Evolutionary conservation across 202 grass and related monocot species (phyloP).

Genomic region (Panicum hallii): DNA sequence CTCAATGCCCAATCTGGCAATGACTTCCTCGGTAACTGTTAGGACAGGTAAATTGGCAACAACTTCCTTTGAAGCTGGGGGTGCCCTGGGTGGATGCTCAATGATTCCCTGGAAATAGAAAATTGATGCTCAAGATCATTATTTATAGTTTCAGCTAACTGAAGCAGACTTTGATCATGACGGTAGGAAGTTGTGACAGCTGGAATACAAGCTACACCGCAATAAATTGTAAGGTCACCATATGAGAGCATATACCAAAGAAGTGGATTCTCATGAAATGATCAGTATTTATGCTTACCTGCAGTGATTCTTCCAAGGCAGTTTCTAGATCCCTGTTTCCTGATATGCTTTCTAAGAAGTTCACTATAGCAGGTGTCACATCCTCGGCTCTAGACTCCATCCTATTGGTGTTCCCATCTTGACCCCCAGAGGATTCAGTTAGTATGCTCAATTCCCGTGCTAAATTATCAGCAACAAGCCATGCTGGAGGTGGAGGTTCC

Average conservation of each 20-base stretch:
- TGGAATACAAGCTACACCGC: constrained; percentile 18
- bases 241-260: constrained; percentile 5
- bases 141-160: constrained; percentile 24
- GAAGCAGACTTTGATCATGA: not conserved
- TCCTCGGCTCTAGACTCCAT: constrained; percentile 37
- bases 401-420: constrained; percentile 48
- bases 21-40: constrained; percentile 68
- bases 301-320: constrained; percentile 85
- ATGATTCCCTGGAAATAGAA: constrained; percentile 60
- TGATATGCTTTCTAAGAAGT: constrained; percentile 68
- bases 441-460: constrained; percentile 62
- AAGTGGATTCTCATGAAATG: constrained; percentile 12
- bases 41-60: constrained; percentile 87
- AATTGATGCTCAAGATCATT: constrained; percentile 8
- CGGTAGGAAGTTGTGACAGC: not conserved
- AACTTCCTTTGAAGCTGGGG: constrained; percentile 93
- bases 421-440: constrained; percentile 61
- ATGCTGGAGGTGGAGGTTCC: constrained; percentile 89
- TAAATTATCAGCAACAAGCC: constrained; percentile 90
- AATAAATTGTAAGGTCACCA: not conserved
- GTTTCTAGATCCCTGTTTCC: constrained; percentile 65
- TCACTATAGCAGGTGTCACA: constrained; percentile 53
- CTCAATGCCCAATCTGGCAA: constrained; percentile 74
- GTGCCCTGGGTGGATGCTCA: constrained; percentile 53
- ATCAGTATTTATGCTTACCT: constrained; percentile 49